phyloP scores from a whole-genome alignment of 805 yeast genomes.

The Metschnikowia orientalis region DNA sequence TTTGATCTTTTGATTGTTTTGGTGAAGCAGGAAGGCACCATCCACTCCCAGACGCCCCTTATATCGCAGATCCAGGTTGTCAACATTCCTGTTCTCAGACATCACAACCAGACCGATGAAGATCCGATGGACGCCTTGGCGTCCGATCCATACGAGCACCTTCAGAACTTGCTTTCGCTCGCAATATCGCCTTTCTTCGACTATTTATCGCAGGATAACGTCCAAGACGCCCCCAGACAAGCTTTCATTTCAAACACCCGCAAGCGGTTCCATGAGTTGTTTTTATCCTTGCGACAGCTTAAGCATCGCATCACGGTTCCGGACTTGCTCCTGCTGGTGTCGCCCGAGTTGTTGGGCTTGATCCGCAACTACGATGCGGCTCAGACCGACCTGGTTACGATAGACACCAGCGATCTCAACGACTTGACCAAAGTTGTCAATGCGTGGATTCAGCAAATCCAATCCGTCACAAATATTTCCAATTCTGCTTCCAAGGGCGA shows the following conservation, averaged over 20 bases:
- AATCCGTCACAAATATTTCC: slow-evolving; percentile 48
- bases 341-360: slow-evolving; percentile 39
- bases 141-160: slow-evolving; percentile 41
- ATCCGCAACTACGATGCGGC: slow-evolving; percentile 26
- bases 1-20: slow-evolving; percentile 10
- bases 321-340: slow-evolving; percentile 49
- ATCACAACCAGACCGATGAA: neutral
- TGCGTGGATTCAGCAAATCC: slow-evolving; percentile 66
- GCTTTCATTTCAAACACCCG: slow-evolving; percentile 25
- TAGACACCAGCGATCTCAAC: slow-evolving; percentile 58
- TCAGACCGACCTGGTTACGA: slow-evolving; percentile 17
- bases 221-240: slow-evolving; percentile 7
- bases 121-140: too few species aligned
- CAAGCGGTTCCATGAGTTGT: slow-evolving; percentile 63
- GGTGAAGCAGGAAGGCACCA: slow-evolving; percentile 11
- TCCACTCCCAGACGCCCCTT: slow-evolving; percentile 7
- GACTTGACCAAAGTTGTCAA: slow-evolving; percentile 66
- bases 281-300: slow-evolving; percentile 60
- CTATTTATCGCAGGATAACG: slow-evolving; percentile 23
- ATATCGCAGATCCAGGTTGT: slow-evolving; percentile 15
- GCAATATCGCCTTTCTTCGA: slow-evolving; percentile 74
- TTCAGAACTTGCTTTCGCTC: slow-evolving; percentile 55
- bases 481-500: slow-evolving; percentile 55
- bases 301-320: slow-evolving; percentile 69
- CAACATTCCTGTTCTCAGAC: slow-evolving; percentile 11